Evolutionary conservation across 805 yeast genomes (phyloP), one percentile per base, ranked within the genome.

Genomic region (Metschnikowia amazonensis): DNA sequence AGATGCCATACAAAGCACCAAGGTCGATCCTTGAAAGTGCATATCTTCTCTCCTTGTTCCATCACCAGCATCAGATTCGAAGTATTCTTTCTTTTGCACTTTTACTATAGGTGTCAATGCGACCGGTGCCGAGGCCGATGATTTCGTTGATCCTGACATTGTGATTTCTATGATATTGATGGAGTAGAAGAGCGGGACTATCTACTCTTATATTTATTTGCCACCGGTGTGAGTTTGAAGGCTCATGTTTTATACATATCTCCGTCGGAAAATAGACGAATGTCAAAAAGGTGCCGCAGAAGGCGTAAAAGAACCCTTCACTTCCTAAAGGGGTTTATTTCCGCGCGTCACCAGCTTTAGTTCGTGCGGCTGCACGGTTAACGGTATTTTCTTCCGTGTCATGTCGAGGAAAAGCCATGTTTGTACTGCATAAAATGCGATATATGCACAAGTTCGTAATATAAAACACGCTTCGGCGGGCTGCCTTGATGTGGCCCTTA

Each of bases 41-140:
- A 67, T 70, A 25, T 70, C 73, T 43, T 65, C 65, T 51, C 70
- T 59, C 36, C 50, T 58, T 5, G 73, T 66, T 14, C 74, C 74
- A 47, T 70, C 74, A 31, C 75, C 74, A 20, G 74, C 73, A 52
- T 71, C 74, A 42, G 66, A 56, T 48, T 72, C 76, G 24, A 56
- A 48, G 46, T 61, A 69, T 23, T 35, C 30, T 17, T 41, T 20
- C n/a, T 31, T 32, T 32, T 41, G 43, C 30, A 32, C 27, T 2
- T 17, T 32, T 32, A 32, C 43, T 6, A 16, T 28, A 20, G 42
- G 37, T 8, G 27, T 13, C 13, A 34, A 8, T 14, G 37, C 18
- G 17, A 21, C 37, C 8, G 37, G 18, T 11, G 37, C 37, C n/a
- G 27, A 7, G 17, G 6, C 37, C 13, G 27, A n/a, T 5, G 37